phyloP scores from a whole-genome alignment of 176 grass and related monocot species.

The Tillandsia fasciculata region DNA sequence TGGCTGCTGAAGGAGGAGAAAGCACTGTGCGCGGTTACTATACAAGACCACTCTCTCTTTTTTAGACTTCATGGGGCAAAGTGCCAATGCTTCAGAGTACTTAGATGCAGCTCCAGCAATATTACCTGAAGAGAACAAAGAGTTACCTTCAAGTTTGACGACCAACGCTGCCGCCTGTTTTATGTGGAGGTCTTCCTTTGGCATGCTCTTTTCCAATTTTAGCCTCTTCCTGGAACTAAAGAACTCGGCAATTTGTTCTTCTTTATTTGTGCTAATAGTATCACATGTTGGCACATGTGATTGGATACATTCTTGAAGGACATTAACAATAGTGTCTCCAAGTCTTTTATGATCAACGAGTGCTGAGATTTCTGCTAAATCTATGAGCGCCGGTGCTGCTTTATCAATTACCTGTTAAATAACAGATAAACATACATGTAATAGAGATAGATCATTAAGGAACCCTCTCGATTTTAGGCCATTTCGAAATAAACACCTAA shows the following conservation, averaged over 20 bases:
- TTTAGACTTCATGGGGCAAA: constrained; percentile 97
- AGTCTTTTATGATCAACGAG: constrained; percentile 80
- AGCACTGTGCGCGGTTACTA: constrained; percentile 91
- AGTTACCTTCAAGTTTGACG: constrained; percentile 98
- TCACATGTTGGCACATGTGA: constrained; percentile 30
- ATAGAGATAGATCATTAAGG: neutral
- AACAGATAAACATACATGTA: neutral
- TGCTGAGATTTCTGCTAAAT: constrained; percentile 62
- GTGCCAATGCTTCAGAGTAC: constrained; percentile 86
- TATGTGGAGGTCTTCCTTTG: constrained; percentile 93
- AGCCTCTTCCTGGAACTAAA: constrained; percentile 67
- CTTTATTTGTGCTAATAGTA: constrained; percentile 44
- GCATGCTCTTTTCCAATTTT: constrained; percentile 87
- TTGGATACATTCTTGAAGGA: constrained; percentile 66
- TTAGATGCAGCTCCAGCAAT: constrained; percentile 82
- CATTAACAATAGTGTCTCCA: constrained; percentile 61
- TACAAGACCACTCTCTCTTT: constrained; percentile 96
- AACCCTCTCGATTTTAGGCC: no score
- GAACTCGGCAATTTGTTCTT: constrained; percentile 80
- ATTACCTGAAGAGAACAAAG: constrained; percentile 88
- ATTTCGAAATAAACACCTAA: no score
- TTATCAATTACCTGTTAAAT: constrained; percentile 72
- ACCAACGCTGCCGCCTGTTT: constrained; percentile 97
- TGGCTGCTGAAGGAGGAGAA: constrained; percentile 94
- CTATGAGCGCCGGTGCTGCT: constrained; percentile 64